Percentiles rank a stretch among this genome's conserved stretches.
phyloP scores from a whole-genome alignment of 2,329 filamentous ascomycete species.

The Truncatella angustata region DNA sequence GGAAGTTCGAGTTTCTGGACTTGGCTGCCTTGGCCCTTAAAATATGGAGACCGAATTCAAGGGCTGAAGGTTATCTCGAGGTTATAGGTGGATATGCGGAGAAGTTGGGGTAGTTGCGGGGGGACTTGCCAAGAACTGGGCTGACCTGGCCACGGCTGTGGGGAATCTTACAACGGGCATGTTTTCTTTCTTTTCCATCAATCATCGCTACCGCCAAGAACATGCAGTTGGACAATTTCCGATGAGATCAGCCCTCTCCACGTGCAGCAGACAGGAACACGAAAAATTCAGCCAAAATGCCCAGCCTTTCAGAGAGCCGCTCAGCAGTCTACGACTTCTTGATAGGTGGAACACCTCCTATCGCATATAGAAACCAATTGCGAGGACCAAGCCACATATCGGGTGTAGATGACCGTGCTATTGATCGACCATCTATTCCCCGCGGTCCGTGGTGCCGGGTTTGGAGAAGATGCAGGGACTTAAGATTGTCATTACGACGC shows the following conservation, averaged over 20 bases:
- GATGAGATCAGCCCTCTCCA: conserved; percentile 7
- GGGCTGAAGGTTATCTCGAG: background rate
- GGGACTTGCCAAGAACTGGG: background rate
- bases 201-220: conserved; percentile 14
- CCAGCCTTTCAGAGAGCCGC: background rate
- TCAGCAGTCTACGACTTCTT: conserved; percentile 1
- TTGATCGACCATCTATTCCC: background rate
- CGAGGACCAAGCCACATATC: background rate
- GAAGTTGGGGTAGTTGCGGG: conserved; percentile 16
- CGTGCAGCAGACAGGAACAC: background rate
- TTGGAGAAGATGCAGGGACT: conserved; percentile 4
- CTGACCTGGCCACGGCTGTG: background rate
- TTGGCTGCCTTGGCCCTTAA: background rate
- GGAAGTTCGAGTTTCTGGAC: background rate
- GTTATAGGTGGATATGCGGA: background rate
- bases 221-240: background rate
- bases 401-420: background rate
- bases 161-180: conserved; percentile 4
- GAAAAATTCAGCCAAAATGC: background rate
- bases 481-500: conserved; percentile 1
- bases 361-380: background rate
- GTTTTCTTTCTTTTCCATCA: conserved; percentile 19
- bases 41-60: background rate
- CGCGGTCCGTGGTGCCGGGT: conserved; percentile 5
- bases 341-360: conserved; percentile 9